These are phyloP conservation scores for Fusarium avenaceum DNA, from an alignment of 2,329 filamentous ascomycete species.

Conservation along the genomic window DNA sequence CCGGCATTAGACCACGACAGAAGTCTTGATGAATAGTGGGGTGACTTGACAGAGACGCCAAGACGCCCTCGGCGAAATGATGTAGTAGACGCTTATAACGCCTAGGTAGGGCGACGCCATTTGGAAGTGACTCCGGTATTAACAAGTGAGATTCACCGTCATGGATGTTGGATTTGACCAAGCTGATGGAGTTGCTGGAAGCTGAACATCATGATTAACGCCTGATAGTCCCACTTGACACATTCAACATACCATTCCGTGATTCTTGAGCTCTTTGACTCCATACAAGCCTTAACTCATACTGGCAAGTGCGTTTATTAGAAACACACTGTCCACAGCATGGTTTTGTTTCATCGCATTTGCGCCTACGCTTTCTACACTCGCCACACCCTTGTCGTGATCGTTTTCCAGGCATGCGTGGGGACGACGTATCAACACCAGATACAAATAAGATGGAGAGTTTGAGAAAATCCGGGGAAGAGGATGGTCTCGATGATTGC, in stretches of 20 bases:
- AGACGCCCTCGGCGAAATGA: conserved; percentile 47
- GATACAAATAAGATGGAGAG: background rate
- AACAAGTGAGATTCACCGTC: background rate
- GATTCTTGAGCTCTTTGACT: conserved; percentile 20
- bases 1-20: conserved; percentile 45
- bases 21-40: conserved; percentile 48
- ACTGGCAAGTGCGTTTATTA: conserved; percentile 39
- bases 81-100: conserved; percentile 43
- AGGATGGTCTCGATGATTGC: background rate
- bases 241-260: background rate
- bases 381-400: conserved; percentile 50
- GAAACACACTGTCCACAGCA: conserved; percentile 42
- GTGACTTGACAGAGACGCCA: conserved; percentile 48
- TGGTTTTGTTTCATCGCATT: conserved; percentile 50
- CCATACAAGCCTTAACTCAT: conserved; percentile 48
- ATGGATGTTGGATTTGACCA: no score
- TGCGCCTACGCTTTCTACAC: conserved; percentile 48
- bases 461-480: background rate
- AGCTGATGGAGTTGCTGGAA: no score
- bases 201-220: no score
- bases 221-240: fast-evolving
- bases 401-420: conserved; percentile 42
- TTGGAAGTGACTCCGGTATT: conserved; percentile 42
- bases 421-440: background rate
- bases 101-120: conserved; percentile 41